phyloP scores from a whole-genome alignment of 441 rosid genomes.

The Pelargonium myrrhifolium region DNA sequence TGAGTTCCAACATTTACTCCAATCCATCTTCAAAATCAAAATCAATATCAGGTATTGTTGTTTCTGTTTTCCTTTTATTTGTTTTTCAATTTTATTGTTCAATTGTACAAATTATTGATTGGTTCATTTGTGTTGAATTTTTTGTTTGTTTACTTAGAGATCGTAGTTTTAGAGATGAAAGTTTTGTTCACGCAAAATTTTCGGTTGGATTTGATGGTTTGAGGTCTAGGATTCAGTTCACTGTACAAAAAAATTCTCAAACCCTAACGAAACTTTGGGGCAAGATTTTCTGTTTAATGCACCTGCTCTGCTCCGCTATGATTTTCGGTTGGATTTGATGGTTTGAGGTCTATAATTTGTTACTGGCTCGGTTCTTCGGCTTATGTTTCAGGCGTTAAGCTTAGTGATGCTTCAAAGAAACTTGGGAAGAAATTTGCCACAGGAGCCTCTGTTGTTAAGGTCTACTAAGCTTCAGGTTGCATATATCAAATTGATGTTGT shows the following conservation, averaged over 20 bases:
- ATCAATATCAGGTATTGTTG: too few species aligned
- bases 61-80: too few species aligned
- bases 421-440: conserved; percentile 21
- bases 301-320: too few species aligned
- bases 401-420: conserved; percentile 22
- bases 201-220: not conserved
- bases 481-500: not conserved
- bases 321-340: too few species aligned
- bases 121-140: not conserved
- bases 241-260: not conserved
- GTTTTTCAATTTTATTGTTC: too few species aligned
- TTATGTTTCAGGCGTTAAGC: conserved; percentile 14
- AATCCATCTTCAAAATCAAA: too few species aligned
- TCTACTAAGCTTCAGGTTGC: conserved; percentile 6
- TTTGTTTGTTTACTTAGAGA: not conserved
- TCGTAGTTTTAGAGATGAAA: not conserved
- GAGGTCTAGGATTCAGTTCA: not conserved
- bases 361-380: not conserved
- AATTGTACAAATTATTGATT: too few species aligned
- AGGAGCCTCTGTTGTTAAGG: conserved; percentile 19
- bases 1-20: too few species aligned
- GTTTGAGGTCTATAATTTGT: not conserved
- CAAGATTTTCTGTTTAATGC: too few species aligned
- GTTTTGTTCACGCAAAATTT: not conserved
- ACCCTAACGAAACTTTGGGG: not conserved